Evolutionary conservation across 1,284 basidiomycete genomes (phyloP).

Genomic region (Naganishia liquefaciens): DNA sequence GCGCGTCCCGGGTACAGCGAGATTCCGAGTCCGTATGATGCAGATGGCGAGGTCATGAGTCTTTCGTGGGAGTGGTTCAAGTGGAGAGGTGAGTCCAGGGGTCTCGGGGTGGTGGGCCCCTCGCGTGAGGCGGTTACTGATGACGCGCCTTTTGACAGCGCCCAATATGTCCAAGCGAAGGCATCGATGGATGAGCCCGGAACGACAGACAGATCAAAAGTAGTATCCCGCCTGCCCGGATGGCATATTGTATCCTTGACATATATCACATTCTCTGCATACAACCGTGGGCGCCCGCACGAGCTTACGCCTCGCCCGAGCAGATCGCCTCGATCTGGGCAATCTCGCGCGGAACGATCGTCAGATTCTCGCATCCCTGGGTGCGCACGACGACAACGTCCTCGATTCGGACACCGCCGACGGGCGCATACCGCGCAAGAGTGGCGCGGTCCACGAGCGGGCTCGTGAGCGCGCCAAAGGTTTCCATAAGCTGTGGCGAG

Average conservation of each 20-base stretch:
- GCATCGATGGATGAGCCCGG: slow-evolving; percentile 34
- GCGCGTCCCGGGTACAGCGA: slow-evolving; percentile 89
- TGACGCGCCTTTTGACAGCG: neutral
- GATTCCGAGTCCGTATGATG: slow-evolving; percentile 89
- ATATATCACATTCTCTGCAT: neutral
- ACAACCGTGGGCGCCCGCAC: neutral
- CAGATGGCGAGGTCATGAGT: slow-evolving; percentile 83
- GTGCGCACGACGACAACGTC: slow-evolving; percentile 76
- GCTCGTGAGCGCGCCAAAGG: slow-evolving; percentile 61
- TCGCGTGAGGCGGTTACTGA: neutral
- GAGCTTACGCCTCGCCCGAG: slow-evolving; percentile 57
- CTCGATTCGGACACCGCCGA: slow-evolving; percentile 87
- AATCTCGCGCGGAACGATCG: slow-evolving; percentile 73
- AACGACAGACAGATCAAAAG: slow-evolving; percentile 32
- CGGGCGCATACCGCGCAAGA: slow-evolving; percentile 69
- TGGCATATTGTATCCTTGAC: slow-evolving; percentile 10
- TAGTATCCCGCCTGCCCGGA: neutral
- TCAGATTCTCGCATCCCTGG: slow-evolving; percentile 71
- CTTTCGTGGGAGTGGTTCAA: slow-evolving; percentile 88
- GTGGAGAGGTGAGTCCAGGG: slow-evolving; percentile 31
- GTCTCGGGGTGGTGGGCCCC: neutral
- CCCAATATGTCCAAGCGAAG: slow-evolving; percentile 34
- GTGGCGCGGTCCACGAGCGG: slow-evolving; percentile 70
- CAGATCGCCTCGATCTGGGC: slow-evolving; percentile 76
- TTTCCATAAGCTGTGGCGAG: slow-evolving; percentile 70